phyloP scores from a whole-genome alignment of 345 rosid genomes.

The Turnera subulata region DNA sequence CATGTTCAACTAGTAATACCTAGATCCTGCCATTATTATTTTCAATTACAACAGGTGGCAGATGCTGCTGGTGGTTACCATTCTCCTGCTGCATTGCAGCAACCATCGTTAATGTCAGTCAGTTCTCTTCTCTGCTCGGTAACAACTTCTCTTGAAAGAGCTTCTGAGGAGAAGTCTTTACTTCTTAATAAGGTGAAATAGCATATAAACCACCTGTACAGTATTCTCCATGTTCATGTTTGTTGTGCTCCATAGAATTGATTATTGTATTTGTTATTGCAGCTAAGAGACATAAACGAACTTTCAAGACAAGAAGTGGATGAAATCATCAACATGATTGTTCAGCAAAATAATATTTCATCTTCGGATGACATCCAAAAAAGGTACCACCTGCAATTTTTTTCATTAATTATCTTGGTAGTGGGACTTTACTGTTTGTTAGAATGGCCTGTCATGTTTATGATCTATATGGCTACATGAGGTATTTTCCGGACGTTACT shows the following conservation, averaged over 20 bases:
- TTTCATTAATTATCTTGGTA: not conserved
- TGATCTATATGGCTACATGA: too few relatives aligned
- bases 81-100: conserved; percentile 49
- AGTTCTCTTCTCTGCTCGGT: conserved; percentile 63
- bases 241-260: not conserved
- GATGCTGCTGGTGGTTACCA: conserved; percentile 37
- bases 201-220: not conserved
- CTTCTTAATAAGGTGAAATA: conserved; percentile 66
- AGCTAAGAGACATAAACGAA: conserved; percentile 90
- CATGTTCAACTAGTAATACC: conserved; percentile 6
- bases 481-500: too few relatives aligned
- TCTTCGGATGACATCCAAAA: conserved; percentile 76
- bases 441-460: too few relatives aligned
- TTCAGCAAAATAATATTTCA: conserved; percentile 48
- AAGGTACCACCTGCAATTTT: conserved; percentile 36
- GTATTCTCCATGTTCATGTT: not conserved
- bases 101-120: conserved; percentile 59
- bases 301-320: conserved; percentile 95
- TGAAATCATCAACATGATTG: conserved; percentile 69
- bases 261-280: conserved; percentile 15
- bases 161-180: conserved; percentile 79
- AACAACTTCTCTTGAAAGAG: conserved; percentile 69
- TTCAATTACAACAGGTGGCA: conserved; percentile 42
- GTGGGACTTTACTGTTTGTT: too few relatives aligned
- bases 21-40: too few relatives aligned